Percentiles rank a stretch among this genome's conserved stretches.
phyloP scores from a whole-genome alignment of 495 filamentous ascomycete species.

The Parathielavia appendiculata region DNA sequence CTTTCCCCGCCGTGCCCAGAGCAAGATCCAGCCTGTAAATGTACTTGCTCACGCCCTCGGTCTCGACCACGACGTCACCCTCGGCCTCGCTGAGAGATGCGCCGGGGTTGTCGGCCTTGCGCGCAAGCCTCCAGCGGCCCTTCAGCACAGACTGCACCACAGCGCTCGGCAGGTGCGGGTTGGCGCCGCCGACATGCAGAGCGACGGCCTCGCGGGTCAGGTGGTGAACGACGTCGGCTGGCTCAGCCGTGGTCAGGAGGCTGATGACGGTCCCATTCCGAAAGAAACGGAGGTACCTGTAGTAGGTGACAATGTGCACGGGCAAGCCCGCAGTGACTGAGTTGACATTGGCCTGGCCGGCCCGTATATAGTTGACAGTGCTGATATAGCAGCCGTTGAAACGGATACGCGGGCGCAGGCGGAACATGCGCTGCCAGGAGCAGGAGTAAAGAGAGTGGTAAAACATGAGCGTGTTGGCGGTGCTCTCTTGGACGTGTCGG shows the following conservation, averaged over 20 bases:
- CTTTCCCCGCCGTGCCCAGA: conserved; percentile 54
- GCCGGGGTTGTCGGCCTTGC: conserved; percentile 22
- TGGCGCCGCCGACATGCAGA: conserved; percentile 26
- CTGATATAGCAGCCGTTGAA: conserved; percentile 94
- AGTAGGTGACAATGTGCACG: conserved; percentile 95
- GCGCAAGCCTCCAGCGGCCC: conserved; percentile 39
- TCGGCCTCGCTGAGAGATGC: conserved; percentile 39
- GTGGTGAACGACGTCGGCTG: conserved; percentile 74
- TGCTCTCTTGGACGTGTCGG: conserved; percentile 28
- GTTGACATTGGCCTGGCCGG: conserved; percentile 58
- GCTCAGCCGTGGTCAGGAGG: conserved; percentile 73
- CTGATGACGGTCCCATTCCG: conserved; percentile 78
- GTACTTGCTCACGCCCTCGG: conserved; percentile 76
- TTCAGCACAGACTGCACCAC: conserved; percentile 34
- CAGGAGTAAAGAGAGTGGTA: conserved; percentile 40
- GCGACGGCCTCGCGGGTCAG: conserved; percentile 46
- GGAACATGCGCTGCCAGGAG: conserved; percentile 67
- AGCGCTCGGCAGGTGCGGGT: conserved; percentile 31
- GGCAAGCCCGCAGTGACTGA: conserved; percentile 69
- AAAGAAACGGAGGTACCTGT: conserved; percentile 92
- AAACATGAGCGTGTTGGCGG: conserved; percentile 36
- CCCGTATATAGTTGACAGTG: conserved; percentile 89
- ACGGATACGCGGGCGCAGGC: conserved; percentile 74
- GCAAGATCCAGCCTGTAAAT: conserved; percentile 72
- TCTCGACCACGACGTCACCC: conserved; percentile 75